Evolutionary conservation across 2,329 filamentous ascomycete species (phyloP).

Genomic region (Thelonectria blattea): DNA sequence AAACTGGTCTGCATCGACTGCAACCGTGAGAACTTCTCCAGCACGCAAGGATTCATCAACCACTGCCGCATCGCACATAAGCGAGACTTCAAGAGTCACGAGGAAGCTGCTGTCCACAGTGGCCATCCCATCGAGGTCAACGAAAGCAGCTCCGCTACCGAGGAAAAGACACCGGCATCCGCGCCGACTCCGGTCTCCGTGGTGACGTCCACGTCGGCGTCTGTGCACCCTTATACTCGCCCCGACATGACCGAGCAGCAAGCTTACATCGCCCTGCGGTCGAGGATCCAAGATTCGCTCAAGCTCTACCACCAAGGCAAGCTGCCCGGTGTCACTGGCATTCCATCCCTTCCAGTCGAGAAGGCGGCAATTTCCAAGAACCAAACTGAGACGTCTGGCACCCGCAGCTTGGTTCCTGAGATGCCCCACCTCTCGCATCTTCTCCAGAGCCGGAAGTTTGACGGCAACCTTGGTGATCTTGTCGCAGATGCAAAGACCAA

Average conservation of each 20-base stretch:
- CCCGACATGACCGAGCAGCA: conserved; percentile 60
- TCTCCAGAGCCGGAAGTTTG: conserved; percentile 66
- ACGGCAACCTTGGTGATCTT: conserved; percentile 62
- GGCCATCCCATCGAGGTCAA: conserved; percentile 75
- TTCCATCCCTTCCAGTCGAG: conserved; percentile 44
- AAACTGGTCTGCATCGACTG: conserved; percentile 92
- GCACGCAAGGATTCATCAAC: conserved; percentile 98
- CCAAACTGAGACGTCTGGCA: conserved; percentile 24
- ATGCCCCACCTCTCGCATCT: conserved; percentile 72
- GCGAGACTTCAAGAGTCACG: conserved; percentile 93
- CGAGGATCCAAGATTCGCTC: conserved; percentile 61
- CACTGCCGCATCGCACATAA: conserved; percentile 97
- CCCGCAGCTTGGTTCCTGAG: conserved; percentile 61
- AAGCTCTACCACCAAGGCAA: conserved; percentile 58
- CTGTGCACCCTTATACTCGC: conserved; percentile 45
- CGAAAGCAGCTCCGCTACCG: conserved; percentile 29
- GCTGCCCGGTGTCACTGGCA: conserved; percentile 54
- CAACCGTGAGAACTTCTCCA: conserved; percentile 88
- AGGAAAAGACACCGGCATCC: conserved; percentile 34
- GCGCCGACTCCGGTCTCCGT: conserved; percentile 6
- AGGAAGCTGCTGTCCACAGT: conserved; percentile 87
- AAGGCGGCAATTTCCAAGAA: conserved; percentile 7
- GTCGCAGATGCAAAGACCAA: conserved; percentile 66
- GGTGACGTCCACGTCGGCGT: conserved; percentile 18
- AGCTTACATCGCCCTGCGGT: conserved; percentile 56